Base-by-base conservation (phyloP, 495 filamentous ascomycete genomes). In the Staphylotrichum longicolle region DNA sequence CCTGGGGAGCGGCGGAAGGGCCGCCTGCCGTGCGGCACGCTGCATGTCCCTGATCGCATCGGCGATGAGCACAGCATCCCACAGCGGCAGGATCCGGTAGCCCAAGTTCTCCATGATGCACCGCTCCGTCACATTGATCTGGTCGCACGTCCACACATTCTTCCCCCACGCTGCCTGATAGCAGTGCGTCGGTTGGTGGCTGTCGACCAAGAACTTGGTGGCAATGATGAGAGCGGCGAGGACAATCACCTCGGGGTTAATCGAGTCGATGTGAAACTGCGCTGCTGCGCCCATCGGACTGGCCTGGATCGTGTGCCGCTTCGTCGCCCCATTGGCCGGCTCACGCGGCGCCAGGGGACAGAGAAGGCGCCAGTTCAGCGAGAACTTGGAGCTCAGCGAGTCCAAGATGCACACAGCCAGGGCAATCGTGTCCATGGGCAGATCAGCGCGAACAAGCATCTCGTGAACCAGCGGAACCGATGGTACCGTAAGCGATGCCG, bases 321-420 rank as follows among this genome's bases (percentile, higher is more conserved):
- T 80, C 33, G 56, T 45, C n/a, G 55, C 49, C 48, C 64, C 60
- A 42, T 49, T 53, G 14, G 33, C 4, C 14, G 59, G n/a, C 32
- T 68, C 65, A 9, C 46, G 52, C 37, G 56, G 59, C 39, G 65
- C 60, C 30, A 82, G 64, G 6, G 82, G 81, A 60, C 78, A 82
- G 4, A 74, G 68, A 40, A 80, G 70, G 45, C 82, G 71, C 80
- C 80, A 85, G 32, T 72, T 73, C 41, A 78, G 75, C 49, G 82
- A 80, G 66, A 85, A 85, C 66, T 75, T 75, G 42, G 79, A 77
- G 68, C 75, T 76, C 60, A 85, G 72, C n/a, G 78, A 81, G 63
- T 85, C 82, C 49, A 85, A 70, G 34, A 85, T 78, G 67, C 78
- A 81, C 54, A 80, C 80, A 14, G 79, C 82, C 37, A 85, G 73